Evolutionary conservation across 192 early-diverging fungal genomes (phyloP).

Genomic region (Coemansia sp.): DNA sequence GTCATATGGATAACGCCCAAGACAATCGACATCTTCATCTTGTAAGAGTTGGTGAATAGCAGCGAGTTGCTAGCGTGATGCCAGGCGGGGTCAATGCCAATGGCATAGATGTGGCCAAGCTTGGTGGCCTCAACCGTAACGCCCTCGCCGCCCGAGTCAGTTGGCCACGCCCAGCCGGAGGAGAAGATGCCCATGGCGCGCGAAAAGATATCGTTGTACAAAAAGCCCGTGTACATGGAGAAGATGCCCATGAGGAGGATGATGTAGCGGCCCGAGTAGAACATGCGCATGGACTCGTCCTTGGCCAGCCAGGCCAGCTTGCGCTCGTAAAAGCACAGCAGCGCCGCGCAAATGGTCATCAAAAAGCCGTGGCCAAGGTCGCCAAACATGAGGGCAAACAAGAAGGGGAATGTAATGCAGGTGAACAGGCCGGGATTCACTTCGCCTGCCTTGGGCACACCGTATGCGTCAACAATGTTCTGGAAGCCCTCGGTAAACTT

Average conservation of each 20-base stretch:
- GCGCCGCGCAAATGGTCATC: conserved; percentile 72
- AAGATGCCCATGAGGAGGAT: conserved; percentile 97
- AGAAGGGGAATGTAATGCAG: conserved; percentile 96
- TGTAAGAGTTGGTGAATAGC: conserved; percentile 98
- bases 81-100: conserved; percentile 95
- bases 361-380: conserved; percentile 96
- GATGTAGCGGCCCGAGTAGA: conserved; percentile 96
- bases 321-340: conserved; percentile 80
- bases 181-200: conserved; percentile 69
- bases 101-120: conserved; percentile 62
- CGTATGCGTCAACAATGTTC: conserved; percentile 96
- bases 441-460: conserved; percentile 92
- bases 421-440: conserved; percentile 99
- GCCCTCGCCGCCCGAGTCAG: conserved; percentile 56
- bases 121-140: conserved; percentile 63
- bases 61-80: conserved; percentile 91
- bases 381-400: conserved; percentile 99
- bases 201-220: conserved; percentile 99
- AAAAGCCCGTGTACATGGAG: conserved; percentile 93
- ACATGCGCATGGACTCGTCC: conserved; percentile 79
- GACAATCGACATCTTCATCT: conserved; percentile 99
- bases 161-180: conserved; percentile 77
- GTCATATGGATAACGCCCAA: conserved; percentile 97
- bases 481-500: conserved; percentile 97
- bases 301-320: conserved; percentile 69